Percentiles rank a stretch among this genome's conserved stretches.
Conservation (phyloP, 176 grass and related monocot genomes). For the Oryza australiensis region DNA sequence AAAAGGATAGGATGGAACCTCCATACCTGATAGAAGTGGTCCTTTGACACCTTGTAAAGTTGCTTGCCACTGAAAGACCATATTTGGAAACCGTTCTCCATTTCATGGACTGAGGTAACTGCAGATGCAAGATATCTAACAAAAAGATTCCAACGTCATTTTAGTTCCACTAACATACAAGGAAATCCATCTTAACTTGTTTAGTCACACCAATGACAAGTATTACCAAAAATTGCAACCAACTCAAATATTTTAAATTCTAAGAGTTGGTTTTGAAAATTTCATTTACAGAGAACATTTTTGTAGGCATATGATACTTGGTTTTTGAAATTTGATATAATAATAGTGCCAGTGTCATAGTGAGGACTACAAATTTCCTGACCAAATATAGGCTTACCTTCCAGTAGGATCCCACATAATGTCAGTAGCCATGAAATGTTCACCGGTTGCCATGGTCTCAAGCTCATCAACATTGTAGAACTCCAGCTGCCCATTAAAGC, state of each 20-base stretch:
- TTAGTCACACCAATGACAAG: not conserved
- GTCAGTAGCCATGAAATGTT: conserved; percentile 97
- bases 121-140: conserved; percentile 73
- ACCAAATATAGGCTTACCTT: conserved; percentile 49
- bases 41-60: conserved; percentile 86
- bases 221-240: not conserved
- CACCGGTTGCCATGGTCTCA: conserved; percentile 90
- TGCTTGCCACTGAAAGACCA: conserved; percentile 88
- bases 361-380: not conserved
- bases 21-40: conserved; percentile 92
- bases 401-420: conserved; percentile 96
- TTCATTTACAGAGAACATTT: not conserved
- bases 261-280: not conserved
- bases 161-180: not conserved
- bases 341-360: not conserved
- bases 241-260: not conserved
- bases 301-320: not conserved
- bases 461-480: conserved; percentile 97
- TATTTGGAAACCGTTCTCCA: conserved; percentile 91
- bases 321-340: not conserved
- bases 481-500: conserved; percentile 91
- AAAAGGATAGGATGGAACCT: not conserved
- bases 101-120: conserved; percentile 91
- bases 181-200: not conserved
- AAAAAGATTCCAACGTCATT: not conserved